Base-by-base conservation (phyloP, 257 asterid genomes). In the Plectranthus barbatus region DNA sequence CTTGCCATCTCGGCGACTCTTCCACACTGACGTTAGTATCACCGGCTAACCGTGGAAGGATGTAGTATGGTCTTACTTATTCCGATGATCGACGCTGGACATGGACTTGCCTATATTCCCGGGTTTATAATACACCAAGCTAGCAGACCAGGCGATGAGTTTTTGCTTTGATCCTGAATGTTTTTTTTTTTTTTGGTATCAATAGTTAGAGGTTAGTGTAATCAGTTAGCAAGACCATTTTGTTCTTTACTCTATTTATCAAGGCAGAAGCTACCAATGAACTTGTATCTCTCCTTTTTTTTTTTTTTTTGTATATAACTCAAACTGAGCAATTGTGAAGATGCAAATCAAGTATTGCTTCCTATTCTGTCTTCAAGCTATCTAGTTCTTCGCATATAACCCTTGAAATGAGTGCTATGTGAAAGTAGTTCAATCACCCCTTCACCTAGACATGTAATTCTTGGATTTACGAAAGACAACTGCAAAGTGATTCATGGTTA, bases 181-280 rank as follows among this genome's bases (percentile, higher is more conserved):
- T 21, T 41, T 66, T 41, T 66, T 34, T 40, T 14, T 37, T 11
- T 23, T 36, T 57, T 56, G 62, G 74, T 67, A 60, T 60, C 61
- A 53, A 46, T 19, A 66, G 62, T 54, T 54, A 24, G 49, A 36
- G 26, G 21, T 31, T 46, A n/a, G 14, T 6, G 60, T 47, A 19
- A 67, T 40, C 20, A 46, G 34, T 37, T 4, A 31, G 40, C 34
- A 17, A 60, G 7, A 23, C 10, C 34, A 3, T 17, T 41, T 24
- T 42, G 8, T 57, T 5, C 0, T 6, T 8, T 12, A 4, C 9
- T 17, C 4, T 26, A 5, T 2, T 26, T 26, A 26, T n/a, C n/a
- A n/a, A n/a, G n/a, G n/a, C 31, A 26, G 5, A 26, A 26, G 31
- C 31, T 5, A 26, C 31, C 31, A 26, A 26, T 5, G 31, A 26